Percentiles rank a stretch among this genome's conserved stretches.
These are phyloP conservation scores for Eurotiales sp. DNA, from an alignment of 2,329 filamentous ascomycete genomes.

Conservation along the genomic window DNA sequence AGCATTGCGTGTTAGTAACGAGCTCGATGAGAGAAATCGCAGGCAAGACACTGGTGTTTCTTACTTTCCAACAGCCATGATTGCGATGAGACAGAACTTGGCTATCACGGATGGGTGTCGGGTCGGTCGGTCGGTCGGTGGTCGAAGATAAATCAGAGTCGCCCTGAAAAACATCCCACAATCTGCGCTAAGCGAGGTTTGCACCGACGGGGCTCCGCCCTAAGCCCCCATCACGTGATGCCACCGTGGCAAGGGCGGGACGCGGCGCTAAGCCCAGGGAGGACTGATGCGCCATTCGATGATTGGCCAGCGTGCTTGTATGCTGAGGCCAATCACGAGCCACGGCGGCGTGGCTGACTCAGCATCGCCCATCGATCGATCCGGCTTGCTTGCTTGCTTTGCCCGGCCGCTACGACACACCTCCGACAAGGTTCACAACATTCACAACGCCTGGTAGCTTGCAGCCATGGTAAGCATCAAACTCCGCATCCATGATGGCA, in stretches of 20 bases:
- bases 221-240: slow-evolving; percentile 19
- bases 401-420: too few relatives aligned
- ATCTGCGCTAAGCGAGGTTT: slow-evolving; percentile 43
- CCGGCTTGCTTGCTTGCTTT: not conserved
- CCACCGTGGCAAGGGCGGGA: not conserved
- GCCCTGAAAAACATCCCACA: slow-evolving; percentile 39
- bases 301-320: too few relatives aligned
- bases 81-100: slow-evolving; percentile 51
- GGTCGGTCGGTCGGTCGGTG: slow-evolving; percentile 2
- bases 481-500: not conserved
- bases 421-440: too few relatives aligned
- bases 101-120: slow-evolving; percentile 25
- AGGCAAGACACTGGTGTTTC: slow-evolving; percentile 21
- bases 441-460: not conserved
- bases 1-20: not conserved
- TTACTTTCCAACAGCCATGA: slow-evolving; percentile 80
- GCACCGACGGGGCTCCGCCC: slow-evolving; percentile 25
- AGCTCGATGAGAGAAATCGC: not conserved
- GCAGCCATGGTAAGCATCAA: not conserved
- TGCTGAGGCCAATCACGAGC: too few relatives aligned
- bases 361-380: not conserved
- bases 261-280: too few relatives aligned
- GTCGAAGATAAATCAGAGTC: slow-evolving; percentile 1
- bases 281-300: not conserved
- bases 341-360: not conserved